Evolutionary conservation across 352 stramenopile species (phyloP).

Genomic region (Globisporangium carolinianum): DNA sequence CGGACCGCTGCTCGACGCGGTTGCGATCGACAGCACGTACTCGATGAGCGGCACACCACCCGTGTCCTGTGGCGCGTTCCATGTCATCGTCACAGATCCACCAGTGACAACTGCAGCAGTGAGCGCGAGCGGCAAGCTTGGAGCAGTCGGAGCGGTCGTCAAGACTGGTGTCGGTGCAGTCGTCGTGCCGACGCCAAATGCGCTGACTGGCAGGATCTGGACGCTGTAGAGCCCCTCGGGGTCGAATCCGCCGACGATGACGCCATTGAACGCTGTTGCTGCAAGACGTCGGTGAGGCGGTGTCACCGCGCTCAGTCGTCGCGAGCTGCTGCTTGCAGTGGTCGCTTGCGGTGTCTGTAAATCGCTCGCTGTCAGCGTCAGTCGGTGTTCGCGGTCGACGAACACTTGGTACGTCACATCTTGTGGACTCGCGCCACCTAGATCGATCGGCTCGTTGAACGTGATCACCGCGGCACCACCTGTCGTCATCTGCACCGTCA

Average conservation of each 20-base stretch:
- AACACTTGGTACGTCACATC: slow-evolving; percentile 46
- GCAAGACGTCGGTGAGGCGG: slow-evolving; percentile 8
- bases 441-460: slow-evolving; percentile 48
- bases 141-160: slow-evolving; percentile 26
- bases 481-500: slow-evolving; percentile 21
- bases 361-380: slow-evolving; percentile 33
- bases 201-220: slow-evolving; percentile 35
- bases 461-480: slow-evolving; percentile 39
- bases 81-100: slow-evolving; percentile 31
- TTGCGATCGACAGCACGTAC: slow-evolving; percentile 29
- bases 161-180: slow-evolving; percentile 17
- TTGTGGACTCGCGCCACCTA: slow-evolving; percentile 27
- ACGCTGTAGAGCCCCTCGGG: slow-evolving; percentile 45
- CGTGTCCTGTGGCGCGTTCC: slow-evolving; percentile 29
- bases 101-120: slow-evolving; percentile 15
- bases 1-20: slow-evolving; percentile 3
- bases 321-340: not conserved
- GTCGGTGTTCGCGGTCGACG: slow-evolving; percentile 23
- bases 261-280: slow-evolving; percentile 1
- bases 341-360: not conserved
- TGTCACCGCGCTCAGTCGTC: slow-evolving; percentile 7
- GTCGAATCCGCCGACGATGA: slow-evolving; percentile 38
- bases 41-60: slow-evolving; percentile 33
- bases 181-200: slow-evolving; percentile 14
- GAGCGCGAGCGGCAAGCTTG: slow-evolving; percentile 24